Percentiles rank a stretch among this genome's conserved stretches.
These are phyloP conservation scores for Gossypium sturtianum DNA, from an alignment of 345 rosid species.

Conservation along the genomic window DNA sequence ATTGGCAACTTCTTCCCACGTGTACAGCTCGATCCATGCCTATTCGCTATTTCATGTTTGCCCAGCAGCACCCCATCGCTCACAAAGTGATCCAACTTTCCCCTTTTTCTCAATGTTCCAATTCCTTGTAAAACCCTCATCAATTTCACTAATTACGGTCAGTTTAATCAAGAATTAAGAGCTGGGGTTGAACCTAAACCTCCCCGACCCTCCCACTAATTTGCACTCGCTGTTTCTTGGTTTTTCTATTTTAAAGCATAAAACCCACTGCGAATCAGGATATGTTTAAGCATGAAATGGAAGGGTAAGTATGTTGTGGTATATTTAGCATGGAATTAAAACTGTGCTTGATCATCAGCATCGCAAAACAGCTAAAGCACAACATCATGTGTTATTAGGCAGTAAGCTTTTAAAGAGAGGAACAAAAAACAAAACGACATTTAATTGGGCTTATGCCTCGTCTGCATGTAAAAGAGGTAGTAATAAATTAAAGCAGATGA, in stretches of 20 bases:
- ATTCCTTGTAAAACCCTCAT: neutral
- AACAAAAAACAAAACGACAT: neutral
- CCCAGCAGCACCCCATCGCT: slow-evolving; percentile 1
- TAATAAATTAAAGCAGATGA: slow-evolving; percentile 8
- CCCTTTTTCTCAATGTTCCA: neutral
- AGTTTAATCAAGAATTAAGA: neutral
- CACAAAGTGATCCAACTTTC: no score
- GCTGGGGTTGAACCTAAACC: neutral
- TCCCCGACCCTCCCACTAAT: neutral
- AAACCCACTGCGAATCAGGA: neutral
- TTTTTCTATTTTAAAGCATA: neutral
- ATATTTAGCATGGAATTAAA: neutral
- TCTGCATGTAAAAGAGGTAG: slow-evolving; percentile 19
- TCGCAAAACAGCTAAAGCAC: neutral
- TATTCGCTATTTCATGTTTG: slow-evolving; percentile 19
- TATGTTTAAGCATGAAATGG: neutral
- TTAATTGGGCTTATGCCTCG: slow-evolving; percentile 1
- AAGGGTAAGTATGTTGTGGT: slow-evolving; percentile 7
- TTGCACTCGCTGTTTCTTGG: neutral
- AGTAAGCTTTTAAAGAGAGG: neutral
- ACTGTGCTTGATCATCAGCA: neutral
- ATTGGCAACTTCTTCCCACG: slow-evolving; percentile 33
- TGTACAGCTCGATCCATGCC: slow-evolving; percentile 50
- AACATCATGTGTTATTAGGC: neutral
- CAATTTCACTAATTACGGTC: neutral